Evolutionary conservation across 2,329 filamentous ascomycete genomes (phyloP), one percentile per base, ranked within the genome.

Genomic region (Rhexocercosporidium sp.): DNA sequence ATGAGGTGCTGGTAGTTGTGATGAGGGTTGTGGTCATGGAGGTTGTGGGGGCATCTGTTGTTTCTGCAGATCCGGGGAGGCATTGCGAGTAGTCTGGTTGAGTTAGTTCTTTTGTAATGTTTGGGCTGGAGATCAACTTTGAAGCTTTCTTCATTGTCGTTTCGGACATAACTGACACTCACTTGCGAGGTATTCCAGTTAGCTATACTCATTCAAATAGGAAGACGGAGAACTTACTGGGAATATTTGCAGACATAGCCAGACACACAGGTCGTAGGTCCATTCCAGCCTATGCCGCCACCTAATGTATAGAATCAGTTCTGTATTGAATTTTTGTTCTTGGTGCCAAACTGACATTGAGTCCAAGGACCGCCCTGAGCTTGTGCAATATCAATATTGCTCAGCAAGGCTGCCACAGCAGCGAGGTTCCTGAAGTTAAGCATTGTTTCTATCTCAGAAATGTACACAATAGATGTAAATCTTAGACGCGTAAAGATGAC

Each of bases 251-350:
- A 77, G 46, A 64, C 66, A 31, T 71, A 75, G 49, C 75, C 76
- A 20, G 74, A 70, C 18, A 75, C 73, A 59, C 75, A 78, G 37
- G 70, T 70, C 7, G 73, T 77, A 9, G 73, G 62, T 54, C 77
- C 75, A 56, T 61, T 71, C 74, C 73, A 78, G 18, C 66, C 66
- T 18, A 67, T 67, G 14, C 77, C 76, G 64, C 75, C 75, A 63
- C 76, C 75, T 78, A 27, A 41, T 29, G 29, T 14, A 11, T 3
- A 66, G 6, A 11, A 44, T 66, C 44, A 67, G 54, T 29, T 16
- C n/a, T 29, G 34, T 16, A 53, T n/a, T 14, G 18, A 9, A 1
- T 16, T 41, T n/a, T 4, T 18, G 11, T 27, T 18, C 16, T 31
- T 11, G 29, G 27, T 46, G 2, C 20, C 20, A 31, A 49, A 59